Base-by-base conservation (phyloP, 768 basidiomycete genomes). In the Tephrocybe sp. region DNA sequence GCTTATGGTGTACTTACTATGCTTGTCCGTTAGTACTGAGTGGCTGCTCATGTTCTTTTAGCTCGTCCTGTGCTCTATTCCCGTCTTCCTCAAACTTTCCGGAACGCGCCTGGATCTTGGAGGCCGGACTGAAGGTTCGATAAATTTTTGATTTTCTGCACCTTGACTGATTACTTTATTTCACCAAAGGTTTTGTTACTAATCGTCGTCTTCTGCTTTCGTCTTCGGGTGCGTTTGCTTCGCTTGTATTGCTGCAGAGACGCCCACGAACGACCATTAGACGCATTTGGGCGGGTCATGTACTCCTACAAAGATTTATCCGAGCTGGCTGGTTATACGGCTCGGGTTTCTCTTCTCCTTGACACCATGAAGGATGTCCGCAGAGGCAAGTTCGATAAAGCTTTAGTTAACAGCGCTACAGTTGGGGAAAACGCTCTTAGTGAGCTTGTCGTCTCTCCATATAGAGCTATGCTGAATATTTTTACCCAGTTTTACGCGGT, bases 221-320 rank as follows among this genome's bases (percentile, higher is more conserved):
- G n/a, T 83, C 92, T 3, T 90, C 89, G 51, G 87, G 87, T 83
- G 52, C 53, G 71, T 25, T 35, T 48, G 16, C 11, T 19, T 26
- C 8, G n/a, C n/a, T n/a, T n/a, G n/a, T n/a, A n/a, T n/a, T n/a
- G n/a, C n/a, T n/a, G n/a, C n/a, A n/a, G n/a, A n/a, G n/a, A n/a
- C n/a, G 8, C 9, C 43, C 7, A 44, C n/a, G 21, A n/a, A 26
- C 38, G 6, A 30, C 19, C 24, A 37, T 30, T 27, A 83, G 96
- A 98, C 71, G 96, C 96, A 1, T 89, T 98, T 58, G 94, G 94
- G 26, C 82, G 95, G 16, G 84, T 97, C 24, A 93, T 98, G 92
- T 96, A 95, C 65, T 93, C 92, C 3, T 98, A 97, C 73, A 98
- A 97, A 68, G 95, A 98, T 64, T 75, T 99, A 4, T 84, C 92